A percentile compares a stretch with the other conserved stretches of the same genome.
These are phyloP conservation scores for Corylus americana DNA, from an alignment of 306 rosid genomes.

Conservation along the genomic window DNA sequence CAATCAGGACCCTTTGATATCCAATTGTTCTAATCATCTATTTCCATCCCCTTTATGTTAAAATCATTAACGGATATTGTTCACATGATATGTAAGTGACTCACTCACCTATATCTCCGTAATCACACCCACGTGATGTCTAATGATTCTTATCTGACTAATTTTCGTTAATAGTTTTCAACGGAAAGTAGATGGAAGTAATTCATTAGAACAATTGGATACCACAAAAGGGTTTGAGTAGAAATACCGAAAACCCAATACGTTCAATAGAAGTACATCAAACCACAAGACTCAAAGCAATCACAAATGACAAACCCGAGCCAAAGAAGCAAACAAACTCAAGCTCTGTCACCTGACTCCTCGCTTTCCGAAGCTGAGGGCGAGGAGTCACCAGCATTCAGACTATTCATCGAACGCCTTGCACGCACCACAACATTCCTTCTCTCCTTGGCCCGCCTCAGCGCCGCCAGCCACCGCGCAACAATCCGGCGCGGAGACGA, in stretches of 20 bases:
- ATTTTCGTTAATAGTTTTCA: background rate
- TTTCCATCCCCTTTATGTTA: background rate
- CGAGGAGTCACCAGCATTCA: constrained; percentile 19
- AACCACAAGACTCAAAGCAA: background rate
- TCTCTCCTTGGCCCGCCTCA: constrained; percentile 38
- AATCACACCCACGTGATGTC: background rate
- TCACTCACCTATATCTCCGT: background rate
- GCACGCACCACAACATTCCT: constrained; percentile 12
- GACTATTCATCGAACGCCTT: constrained; percentile 29
- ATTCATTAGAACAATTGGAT: background rate
- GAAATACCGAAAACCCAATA: background rate
- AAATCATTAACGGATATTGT: background rate
- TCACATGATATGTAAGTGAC: too few relatives aligned
- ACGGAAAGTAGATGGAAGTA: background rate
- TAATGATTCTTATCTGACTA: background rate
- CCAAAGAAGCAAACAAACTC: background rate
- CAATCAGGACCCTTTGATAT: background rate
- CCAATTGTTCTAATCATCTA: background rate
- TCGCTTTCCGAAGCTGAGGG: constrained; percentile 19
- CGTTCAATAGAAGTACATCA: background rate
- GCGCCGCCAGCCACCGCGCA: constrained; percentile 45
- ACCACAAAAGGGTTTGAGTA: background rate
- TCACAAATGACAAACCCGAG: background rate
- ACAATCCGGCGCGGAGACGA: constrained; percentile 54
- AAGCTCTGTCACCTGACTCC: constrained; percentile 43